Conservation (phyloP, 2,329 filamentous ascomycete species). For the Aspergillus costaricaensis region DNA sequence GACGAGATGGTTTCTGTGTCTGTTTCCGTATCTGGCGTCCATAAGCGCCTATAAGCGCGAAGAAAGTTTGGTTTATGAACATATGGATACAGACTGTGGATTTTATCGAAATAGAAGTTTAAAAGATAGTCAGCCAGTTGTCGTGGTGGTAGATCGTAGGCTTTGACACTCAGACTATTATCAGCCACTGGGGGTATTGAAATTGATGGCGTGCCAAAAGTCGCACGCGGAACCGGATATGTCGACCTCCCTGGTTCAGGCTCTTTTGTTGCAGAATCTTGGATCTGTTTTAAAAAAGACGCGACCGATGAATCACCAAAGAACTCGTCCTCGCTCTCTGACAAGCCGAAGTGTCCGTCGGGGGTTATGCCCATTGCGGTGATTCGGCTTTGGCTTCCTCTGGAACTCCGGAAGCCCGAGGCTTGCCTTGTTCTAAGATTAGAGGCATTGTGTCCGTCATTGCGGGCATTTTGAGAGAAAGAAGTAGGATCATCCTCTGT, state of each 20-base stretch:
- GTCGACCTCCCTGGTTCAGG: neutral
- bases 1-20: neutral
- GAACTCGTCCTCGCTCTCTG: neutral
- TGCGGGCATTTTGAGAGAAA: neutral
- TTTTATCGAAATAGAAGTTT: neutral
- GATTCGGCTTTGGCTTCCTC: neutral
- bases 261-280: neutral
- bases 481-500: neutral
- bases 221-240: neutral
- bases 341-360: neutral
- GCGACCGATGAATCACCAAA: neutral
- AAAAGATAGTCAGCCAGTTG: neutral
- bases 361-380: neutral
- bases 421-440: neutral
- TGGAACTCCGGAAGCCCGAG: neutral
- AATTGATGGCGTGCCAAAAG: neutral
- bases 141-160: neutral
- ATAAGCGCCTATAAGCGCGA: neutral
- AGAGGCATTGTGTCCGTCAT: neutral
- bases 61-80: neutral
- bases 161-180: neutral
- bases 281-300: neutral
- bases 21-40: neutral
- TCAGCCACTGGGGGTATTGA: neutral
- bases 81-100: neutral